These are phyloP conservation scores for Omphalea diandra DNA, from an alignment of 441 rosid genomes.

Conservation along the genomic window DNA sequence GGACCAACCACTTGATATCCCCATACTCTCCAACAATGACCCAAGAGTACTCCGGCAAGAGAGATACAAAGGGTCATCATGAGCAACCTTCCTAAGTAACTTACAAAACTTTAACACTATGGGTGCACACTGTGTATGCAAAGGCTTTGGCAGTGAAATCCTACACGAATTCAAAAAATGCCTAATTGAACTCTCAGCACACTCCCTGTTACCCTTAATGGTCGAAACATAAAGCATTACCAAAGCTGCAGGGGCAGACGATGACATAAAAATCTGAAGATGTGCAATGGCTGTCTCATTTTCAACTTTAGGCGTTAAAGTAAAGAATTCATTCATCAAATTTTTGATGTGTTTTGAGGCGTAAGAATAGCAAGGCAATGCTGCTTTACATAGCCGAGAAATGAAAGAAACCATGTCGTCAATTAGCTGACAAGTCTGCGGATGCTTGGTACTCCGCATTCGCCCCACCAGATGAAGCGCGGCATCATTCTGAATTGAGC, in stretches of 20 bases:
- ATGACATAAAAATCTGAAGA: constrained; percentile 53
- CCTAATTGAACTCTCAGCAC: constrained; percentile 52
- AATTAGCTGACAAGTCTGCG: constrained; percentile 64
- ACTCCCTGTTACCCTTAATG: constrained; percentile 42
- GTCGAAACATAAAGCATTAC: constrained; percentile 71
- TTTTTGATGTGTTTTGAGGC: constrained; percentile 35
- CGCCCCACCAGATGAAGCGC: constrained; percentile 67
- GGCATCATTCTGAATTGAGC: constrained; percentile 63
- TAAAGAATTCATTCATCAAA: constrained; percentile 47
- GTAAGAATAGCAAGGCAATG: constrained; percentile 18
- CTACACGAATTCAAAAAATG: constrained; percentile 48
- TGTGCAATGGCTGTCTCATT: constrained; percentile 38
- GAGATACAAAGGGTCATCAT: constrained; percentile 51
- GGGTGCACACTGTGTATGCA: constrained; percentile 51
- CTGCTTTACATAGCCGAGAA: constrained; percentile 51
- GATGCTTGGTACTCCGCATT: constrained; percentile 72
- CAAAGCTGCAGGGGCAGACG: constrained; percentile 64
- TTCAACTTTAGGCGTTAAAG: constrained; percentile 37
- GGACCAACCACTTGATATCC: constrained; percentile 23
- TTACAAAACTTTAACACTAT: constrained; percentile 76
- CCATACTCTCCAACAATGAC: constrained; percentile 49
- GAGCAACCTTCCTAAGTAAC: constrained; percentile 53
- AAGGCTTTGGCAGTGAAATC: constrained; percentile 39
- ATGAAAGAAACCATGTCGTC: constrained; percentile 54
- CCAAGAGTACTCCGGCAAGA: constrained; percentile 65